phyloP scores from a whole-genome alignment of 148 eudicot species.

The Polygonum aviculare region DNA sequence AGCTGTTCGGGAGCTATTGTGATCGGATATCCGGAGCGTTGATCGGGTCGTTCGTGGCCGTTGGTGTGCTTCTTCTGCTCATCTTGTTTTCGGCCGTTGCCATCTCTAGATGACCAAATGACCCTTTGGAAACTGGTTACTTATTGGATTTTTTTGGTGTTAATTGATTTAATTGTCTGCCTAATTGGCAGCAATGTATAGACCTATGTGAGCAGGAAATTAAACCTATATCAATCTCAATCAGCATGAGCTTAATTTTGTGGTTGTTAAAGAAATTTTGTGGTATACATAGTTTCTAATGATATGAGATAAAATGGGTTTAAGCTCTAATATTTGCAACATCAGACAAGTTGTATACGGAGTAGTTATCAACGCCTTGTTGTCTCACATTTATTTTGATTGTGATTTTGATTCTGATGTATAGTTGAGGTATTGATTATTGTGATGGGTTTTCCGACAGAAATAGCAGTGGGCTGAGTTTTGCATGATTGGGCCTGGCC shows the following conservation, averaged over 20 bases:
- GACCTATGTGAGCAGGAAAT: too few relatives aligned
- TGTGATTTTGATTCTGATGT: too few relatives aligned
- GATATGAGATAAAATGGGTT: too few relatives aligned
- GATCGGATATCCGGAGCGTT: conserved; percentile 46
- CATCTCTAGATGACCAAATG: conserved; percentile 18
- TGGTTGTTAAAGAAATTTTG: too few relatives aligned
- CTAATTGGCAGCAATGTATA: neutral
- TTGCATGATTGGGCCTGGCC: neutral
- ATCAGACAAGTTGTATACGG: too few relatives aligned
- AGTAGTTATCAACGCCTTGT: too few relatives aligned
- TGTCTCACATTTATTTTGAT: too few relatives aligned
- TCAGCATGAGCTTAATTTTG: too few relatives aligned
- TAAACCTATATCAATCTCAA: too few relatives aligned
- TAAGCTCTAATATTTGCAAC: too few relatives aligned
- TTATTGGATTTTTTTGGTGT: neutral
- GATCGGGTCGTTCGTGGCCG: conserved; percentile 39
- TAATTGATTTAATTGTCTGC: neutral
- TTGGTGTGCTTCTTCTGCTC: conserved; percentile 26
- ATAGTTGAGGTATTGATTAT: too few relatives aligned
- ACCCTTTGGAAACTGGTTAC: neutral
- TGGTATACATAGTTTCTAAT: too few relatives aligned
- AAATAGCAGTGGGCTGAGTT: neutral
- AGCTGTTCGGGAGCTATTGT: conserved; percentile 41
- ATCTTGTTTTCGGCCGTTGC: conserved; percentile 38
- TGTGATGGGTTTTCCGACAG: neutral